A percentile compares a stretch with the other conserved stretches of the same genome.
Evolutionary conservation across 2,329 filamentous ascomycete species (phyloP).

Genomic region (Fusarium subtropicale): DNA sequence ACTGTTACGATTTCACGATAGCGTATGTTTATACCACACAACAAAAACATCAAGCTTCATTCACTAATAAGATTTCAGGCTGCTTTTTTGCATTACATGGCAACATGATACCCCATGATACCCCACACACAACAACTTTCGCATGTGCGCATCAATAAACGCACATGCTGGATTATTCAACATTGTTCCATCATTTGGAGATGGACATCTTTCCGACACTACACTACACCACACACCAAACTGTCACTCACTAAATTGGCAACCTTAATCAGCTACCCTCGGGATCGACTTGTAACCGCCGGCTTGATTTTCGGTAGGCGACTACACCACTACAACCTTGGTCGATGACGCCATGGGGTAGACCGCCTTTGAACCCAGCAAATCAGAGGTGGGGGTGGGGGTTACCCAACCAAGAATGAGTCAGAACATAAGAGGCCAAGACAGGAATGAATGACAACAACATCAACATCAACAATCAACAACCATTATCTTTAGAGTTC

Average conservation of each 20-base stretch:
- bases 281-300: constrained; percentile 30
- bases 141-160: constrained; percentile 38
- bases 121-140: constrained; percentile 36
- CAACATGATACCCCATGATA: constrained; percentile 46
- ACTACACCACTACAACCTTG: constrained; percentile 22
- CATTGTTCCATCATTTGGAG: constrained; percentile 32
- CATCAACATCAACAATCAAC: constrained; percentile 28
- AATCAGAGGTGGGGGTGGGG: constrained; percentile 32
- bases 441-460: constrained; percentile 35
- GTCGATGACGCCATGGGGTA: constrained; percentile 39
- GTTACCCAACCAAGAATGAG: constrained; percentile 34
- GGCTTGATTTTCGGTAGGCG: constrained; percentile 26
- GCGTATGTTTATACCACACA: constrained; percentile 32
- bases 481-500: constrained; percentile 24
- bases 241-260: constrained; percentile 14
- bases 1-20: constrained; percentile 47
- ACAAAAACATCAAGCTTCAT: background rate
- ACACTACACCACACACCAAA: constrained; percentile 18
- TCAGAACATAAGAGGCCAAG: constrained; percentile 30
- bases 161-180: constrained; percentile 40
- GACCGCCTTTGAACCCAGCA: constrained; percentile 25
- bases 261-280: constrained; percentile 26
- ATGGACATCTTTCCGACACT: constrained; percentile 22
- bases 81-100: constrained; percentile 44
- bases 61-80: constrained; percentile 41